phyloP scores from a whole-genome alignment of 495 filamentous ascomycete genomes.

The Aspergillus leporis region DNA sequence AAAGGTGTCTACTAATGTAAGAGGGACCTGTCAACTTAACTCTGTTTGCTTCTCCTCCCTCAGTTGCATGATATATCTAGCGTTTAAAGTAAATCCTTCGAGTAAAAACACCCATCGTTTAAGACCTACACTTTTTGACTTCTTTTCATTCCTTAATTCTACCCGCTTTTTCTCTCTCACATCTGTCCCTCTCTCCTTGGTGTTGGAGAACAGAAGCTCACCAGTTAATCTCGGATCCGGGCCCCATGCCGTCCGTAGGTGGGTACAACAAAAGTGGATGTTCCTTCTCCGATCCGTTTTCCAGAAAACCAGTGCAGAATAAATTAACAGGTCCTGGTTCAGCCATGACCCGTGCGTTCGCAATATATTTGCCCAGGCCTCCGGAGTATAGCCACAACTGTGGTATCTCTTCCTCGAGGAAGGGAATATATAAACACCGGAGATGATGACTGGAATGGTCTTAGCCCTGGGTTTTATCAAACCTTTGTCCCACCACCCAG shows the following conservation, averaged over 20 bases:
- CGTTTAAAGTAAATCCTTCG: too few relatives aligned
- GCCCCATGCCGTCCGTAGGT: background rate
- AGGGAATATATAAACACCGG: background rate
- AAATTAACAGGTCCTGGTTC: background rate
- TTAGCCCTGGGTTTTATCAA: background rate
- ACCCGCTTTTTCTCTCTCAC: too few relatives aligned
- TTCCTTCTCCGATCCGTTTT: background rate
- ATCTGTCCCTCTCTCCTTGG: too few relatives aligned
- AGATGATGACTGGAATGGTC: background rate
- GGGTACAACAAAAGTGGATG: background rate
- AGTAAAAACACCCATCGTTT: too few relatives aligned
- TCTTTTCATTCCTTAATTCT: background rate
- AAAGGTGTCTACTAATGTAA: too few relatives aligned
- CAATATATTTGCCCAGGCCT: background rate
- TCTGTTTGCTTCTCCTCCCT: background rate
- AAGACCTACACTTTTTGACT: background rate
- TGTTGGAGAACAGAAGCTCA: too few relatives aligned
- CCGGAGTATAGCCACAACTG: constrained; percentile 3
- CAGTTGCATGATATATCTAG: too few relatives aligned
- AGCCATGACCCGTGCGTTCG: background rate
- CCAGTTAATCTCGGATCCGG: background rate
- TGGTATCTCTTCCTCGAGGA: background rate
- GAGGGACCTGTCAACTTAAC: background rate
- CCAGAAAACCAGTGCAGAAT: background rate
- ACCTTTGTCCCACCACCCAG: background rate